These are phyloP conservation scores for Alternaria gaisen DNA, from an alignment of 2,329 filamentous ascomycete species.

Conservation along the genomic window DNA sequence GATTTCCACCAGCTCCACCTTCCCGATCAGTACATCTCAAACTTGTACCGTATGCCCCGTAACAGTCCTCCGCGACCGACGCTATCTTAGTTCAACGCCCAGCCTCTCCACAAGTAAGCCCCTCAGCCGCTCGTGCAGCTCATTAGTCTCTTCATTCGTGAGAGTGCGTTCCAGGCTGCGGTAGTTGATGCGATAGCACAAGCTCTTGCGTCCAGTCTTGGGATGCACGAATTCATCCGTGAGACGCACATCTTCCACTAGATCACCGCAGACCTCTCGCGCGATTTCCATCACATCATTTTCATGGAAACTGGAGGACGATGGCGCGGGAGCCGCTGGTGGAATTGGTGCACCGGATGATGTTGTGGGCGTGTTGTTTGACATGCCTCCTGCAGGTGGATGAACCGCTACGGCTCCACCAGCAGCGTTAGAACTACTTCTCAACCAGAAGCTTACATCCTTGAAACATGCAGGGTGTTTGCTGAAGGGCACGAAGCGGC, in stretches of 20 bases:
- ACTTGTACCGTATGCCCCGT: background rate
- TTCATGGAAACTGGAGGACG: conserved; percentile 72
- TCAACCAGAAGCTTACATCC: conserved; percentile 94
- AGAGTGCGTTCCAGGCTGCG: conserved; percentile 89
- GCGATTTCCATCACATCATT: conserved; percentile 98
- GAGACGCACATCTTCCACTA: conserved; percentile 85
- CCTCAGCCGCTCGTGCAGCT: conserved; percentile 74
- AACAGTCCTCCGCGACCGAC: background rate
- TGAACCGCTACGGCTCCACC: conserved; percentile 34
- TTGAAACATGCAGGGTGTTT: conserved; percentile 89
- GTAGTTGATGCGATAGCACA: conserved; percentile 95
- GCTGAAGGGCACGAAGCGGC: conserved; percentile 84
- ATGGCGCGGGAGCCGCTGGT: conserved; percentile 51
- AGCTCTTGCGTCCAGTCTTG: conserved; percentile 80
- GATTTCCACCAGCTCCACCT: background rate
- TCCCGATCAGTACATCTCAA: background rate
- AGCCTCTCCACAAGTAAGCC: conserved; percentile 72
- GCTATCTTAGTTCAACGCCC: conserved; percentile 78
- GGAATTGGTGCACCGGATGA: conserved; percentile 24
- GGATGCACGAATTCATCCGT: conserved; percentile 90
- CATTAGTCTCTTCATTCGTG: conserved; percentile 82
- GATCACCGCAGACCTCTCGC: conserved; percentile 79
- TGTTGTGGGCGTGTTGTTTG: conserved; percentile 14
- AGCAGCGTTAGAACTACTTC: conserved; percentile 29
- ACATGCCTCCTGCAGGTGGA: conserved; percentile 17